Conservation (phyloP, 345 rosid species). For the Chamaenerion angustifolium region DNA sequence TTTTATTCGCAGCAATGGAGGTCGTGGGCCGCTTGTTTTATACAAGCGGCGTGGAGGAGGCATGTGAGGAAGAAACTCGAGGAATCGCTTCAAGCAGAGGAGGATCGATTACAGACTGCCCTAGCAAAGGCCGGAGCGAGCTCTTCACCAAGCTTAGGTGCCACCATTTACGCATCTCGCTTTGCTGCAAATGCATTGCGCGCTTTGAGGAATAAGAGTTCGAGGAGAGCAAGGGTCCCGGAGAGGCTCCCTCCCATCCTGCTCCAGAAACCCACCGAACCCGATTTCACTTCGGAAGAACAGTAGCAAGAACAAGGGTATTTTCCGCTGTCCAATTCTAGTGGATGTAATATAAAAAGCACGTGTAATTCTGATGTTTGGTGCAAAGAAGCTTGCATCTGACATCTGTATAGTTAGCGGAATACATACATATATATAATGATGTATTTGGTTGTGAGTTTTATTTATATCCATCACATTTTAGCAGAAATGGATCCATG, state of each 20-base stretch:
- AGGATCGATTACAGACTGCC: constrained; percentile 65
- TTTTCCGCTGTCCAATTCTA: not conserved
- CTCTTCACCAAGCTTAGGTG: constrained; percentile 64
- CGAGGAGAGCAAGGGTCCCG: constrained; percentile 38
- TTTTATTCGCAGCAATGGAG: constrained; percentile 85
- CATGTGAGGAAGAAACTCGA: constrained; percentile 55
- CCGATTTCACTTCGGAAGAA: constrained; percentile 57
- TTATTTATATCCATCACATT: too few relatives aligned
- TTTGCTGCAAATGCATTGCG: constrained; percentile 80
- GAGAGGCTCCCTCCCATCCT: constrained; percentile 61
- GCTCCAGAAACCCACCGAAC: constrained; percentile 88
- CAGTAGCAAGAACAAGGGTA: constrained; percentile 1
- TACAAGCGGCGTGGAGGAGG: constrained; percentile 90
- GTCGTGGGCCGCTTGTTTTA: constrained; percentile 87
- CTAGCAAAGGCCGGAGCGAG: constrained; percentile 48
- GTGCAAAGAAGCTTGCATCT: too few relatives aligned
- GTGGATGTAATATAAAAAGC: not conserved
- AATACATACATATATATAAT: too few relatives aligned
- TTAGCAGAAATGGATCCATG: too few relatives aligned
- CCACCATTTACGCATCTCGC: constrained; percentile 73
- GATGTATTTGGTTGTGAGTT: too few relatives aligned
- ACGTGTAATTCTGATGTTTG: too few relatives aligned
- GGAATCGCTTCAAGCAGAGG: constrained; percentile 53
- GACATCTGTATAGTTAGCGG: too few relatives aligned
- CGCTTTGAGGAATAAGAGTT: constrained; percentile 28